Evolutionary conservation across 306 rosid genomes (phyloP).

Genomic region (Begonia loranthoides): DNA sequence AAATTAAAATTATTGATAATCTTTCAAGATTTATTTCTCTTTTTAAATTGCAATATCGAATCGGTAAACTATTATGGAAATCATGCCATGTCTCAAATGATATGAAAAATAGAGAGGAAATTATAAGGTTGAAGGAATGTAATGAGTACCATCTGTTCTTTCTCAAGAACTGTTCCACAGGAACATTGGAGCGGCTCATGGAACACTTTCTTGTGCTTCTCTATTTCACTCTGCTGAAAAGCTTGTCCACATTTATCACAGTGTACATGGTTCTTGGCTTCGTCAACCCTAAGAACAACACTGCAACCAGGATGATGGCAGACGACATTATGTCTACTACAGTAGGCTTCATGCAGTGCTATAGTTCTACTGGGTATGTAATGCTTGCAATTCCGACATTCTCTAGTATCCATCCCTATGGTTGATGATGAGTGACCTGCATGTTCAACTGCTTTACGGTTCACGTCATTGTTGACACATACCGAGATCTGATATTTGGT

Average conservation of each 20-base stretch:
- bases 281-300: constrained; percentile 80
- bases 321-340: constrained; percentile 69
- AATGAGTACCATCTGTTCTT: constrained; percentile 71
- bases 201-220: constrained; percentile 82
- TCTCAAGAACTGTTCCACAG: constrained; percentile 76
- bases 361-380: constrained; percentile 69
- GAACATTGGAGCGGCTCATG: constrained; percentile 81
- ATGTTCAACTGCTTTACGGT: constrained; percentile 52
- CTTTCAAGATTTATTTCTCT: no score
- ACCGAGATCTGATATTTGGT: constrained; percentile 46
- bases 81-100: no score
- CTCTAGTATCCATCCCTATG: constrained; percentile 48
- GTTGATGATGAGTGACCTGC: constrained; percentile 41
- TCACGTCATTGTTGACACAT: constrained; percentile 27
- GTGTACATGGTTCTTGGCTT: constrained; percentile 74
- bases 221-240: constrained; percentile 71
- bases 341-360: constrained; percentile 85
- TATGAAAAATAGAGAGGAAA: no score
- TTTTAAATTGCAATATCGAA: no score
- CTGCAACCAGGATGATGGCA: constrained; percentile 69
- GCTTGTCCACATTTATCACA: constrained; percentile 80
- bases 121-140: no score
- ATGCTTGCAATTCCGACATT: constrained; percentile 79
- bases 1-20: no score
- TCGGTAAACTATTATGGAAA: no score